Base-by-base conservation (phyloP, 139 green algal genomes). In the Zygnema cylindricum region DNA sequence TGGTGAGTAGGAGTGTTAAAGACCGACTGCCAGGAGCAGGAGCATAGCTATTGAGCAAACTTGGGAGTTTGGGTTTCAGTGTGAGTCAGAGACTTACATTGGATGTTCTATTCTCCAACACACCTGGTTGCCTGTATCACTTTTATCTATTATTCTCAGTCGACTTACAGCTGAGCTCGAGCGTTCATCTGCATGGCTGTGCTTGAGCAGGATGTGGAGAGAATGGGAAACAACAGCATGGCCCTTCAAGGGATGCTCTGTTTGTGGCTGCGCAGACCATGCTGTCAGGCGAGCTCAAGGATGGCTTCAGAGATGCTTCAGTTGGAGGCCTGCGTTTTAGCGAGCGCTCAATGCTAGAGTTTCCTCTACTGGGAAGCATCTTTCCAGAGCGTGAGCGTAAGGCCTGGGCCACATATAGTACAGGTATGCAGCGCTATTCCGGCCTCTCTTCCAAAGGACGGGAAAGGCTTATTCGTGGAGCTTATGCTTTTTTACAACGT, bases 401-500 rank as follows among this genome's bases (percentile, higher is more conserved):
- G 71, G 38, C 7, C 71, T 57, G 38, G 71, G 71, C 38, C 3
- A 43, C 7, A 3, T 49, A 57, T 11, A 49, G 41, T 16, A 49
- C 39, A 16, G 16, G 7, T 25, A 79, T 79, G 3, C 7, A 79
- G 71, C 39, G 71, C 38, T 79, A 57, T 16, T 49, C 38, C 38
- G 11, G 11, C 38, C 71, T 79, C 71, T 25, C 3, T 49, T 3
- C 16, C 38, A 79, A 49, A 25, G 71, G 39, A 25, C 39, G 39
- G 3, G 71, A 3, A 79, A 79, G 71, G 41, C 71, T 79, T 3
- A 16, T 57, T 79, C 38, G 71, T 25, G 39, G 39, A 79, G 71
- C 39, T 16, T 43, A 49, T 63, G 49, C 49, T 63, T 63, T 63
- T 63, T 16, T 63, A 16, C 49, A 63, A 16, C 7, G 16, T 25